A percentile compares a stretch with the other conserved stretches of the same genome.
phyloP scores from a whole-genome alignment of 75 land plant species.

The Pseudotsuga menziesii region DNA sequence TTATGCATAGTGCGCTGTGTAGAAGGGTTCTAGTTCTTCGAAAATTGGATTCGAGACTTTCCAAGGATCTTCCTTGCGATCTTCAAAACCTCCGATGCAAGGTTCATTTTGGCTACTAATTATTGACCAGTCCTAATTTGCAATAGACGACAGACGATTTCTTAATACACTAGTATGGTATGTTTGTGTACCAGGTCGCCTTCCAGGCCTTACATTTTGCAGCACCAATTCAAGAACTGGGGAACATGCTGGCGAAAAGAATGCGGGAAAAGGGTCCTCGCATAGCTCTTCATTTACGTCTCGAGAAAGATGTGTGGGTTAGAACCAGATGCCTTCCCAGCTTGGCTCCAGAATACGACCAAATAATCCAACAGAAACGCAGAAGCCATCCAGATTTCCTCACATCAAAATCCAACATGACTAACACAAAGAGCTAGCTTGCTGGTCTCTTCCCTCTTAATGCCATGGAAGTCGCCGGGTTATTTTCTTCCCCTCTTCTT shows the following conservation, averaged over 20 bases:
- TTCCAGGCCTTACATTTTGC: conserved; percentile 33
- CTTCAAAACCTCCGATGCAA: conserved; percentile 94
- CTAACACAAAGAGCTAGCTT: conserved; percentile 42
- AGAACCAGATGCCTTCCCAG: conserved; percentile 27
- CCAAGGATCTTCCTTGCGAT: conserved; percentile 78
- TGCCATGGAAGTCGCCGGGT: conserved; percentile 72
- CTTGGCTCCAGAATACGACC: conserved; percentile 33
- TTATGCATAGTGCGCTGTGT: too few species aligned
- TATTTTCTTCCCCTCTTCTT: too few species aligned
- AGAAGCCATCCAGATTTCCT: too few species aligned
- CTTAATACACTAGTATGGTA: too few species aligned
- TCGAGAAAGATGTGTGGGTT: conserved; percentile 88
- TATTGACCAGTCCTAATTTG: too few species aligned
- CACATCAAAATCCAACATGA: too few species aligned
- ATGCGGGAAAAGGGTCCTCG: conserved; percentile 70
- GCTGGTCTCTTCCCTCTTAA: conserved; percentile 86
- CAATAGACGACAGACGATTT: too few species aligned
- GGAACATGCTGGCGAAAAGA: conserved; percentile 50
- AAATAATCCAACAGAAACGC: too few species aligned
- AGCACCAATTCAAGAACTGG: conserved; percentile 56
- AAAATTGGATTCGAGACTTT: conserved; percentile 74
- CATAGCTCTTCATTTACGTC: conserved; percentile 51
- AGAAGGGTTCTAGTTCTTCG: conserved; percentile 67
- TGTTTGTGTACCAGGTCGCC: too few species aligned
- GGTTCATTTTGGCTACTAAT: conserved; percentile 18